Percentiles rank a stretch among this genome's conserved stretches.
Conservation (phyloP, 768 basidiomycete species). For the Suillus subaureus region DNA sequence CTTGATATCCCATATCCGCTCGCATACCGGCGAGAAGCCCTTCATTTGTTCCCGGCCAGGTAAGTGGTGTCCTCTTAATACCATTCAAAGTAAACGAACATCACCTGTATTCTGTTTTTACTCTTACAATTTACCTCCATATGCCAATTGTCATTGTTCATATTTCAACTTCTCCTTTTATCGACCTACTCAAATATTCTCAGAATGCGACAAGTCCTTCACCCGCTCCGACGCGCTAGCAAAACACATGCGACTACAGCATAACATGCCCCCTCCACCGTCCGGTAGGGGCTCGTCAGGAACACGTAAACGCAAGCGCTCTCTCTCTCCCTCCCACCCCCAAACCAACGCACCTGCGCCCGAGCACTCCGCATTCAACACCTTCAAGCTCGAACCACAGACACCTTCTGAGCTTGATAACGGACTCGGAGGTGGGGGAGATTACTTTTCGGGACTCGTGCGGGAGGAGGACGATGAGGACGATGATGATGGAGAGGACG, state of each 20-base stretch:
- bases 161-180: background rate
- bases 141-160: slow-evolving; percentile 1
- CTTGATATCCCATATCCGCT: slow-evolving; percentile 86
- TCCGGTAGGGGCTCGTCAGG: slow-evolving; percentile 71
- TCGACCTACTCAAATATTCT: background rate
- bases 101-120: background rate
- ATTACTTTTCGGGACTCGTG: slow-evolving; percentile 34
- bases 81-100: slow-evolving; percentile 11
- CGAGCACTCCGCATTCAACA: slow-evolving; percentile 45
- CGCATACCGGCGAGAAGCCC: slow-evolving; percentile 94
- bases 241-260: slow-evolving; percentile 90
- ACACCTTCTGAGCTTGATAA: slow-evolving; percentile 37
- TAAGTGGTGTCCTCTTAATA: slow-evolving; percentile 36
- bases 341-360: slow-evolving; percentile 20
- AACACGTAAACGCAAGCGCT: slow-evolving; percentile 63
- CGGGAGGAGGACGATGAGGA: slow-evolving; percentile 20
- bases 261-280: slow-evolving; percentile 73
- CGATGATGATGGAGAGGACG: slow-evolving; percentile 38
- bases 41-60: slow-evolving; percentile 83
- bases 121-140: background rate
- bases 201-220: slow-evolving; percentile 95
- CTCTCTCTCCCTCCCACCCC: slow-evolving; percentile 30
- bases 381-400: slow-evolving; percentile 65
- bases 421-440: slow-evolving; percentile 30
- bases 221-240: slow-evolving; percentile 92